Evolutionary conservation across 371 early-diverging fungal genomes (phyloP), one percentile per base, ranked within the genome.

Genomic region (Fennellomyces sp.): DNA sequence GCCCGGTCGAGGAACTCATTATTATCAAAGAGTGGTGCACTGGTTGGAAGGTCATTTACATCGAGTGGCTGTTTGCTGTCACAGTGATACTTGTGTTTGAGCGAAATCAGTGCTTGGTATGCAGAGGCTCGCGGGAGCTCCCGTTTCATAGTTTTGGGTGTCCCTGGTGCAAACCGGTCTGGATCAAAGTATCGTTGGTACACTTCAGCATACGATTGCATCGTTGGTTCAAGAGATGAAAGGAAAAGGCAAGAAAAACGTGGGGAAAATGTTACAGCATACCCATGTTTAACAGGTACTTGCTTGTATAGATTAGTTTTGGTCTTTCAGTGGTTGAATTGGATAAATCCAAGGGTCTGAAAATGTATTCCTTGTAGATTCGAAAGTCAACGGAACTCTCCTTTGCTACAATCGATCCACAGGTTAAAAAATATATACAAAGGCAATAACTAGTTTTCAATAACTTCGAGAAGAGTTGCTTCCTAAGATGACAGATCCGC

Each of bases 61-160:
- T 47, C 56, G 30, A 27, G 21, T 3, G 56, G 56, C 13, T 45
- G n/a, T 41, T 39, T 26, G 10, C 11, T 41, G n/a, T 56, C 56
- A 3, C 21, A 7, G 19, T 56, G 47, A 47, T 56, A 56, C 17
- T 47, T 56, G 5, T 31, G 15, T 17, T 56, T 56, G 2, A 56
- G 31, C 5, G 41, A 47, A 19, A 56, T n/a, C 17, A 56, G 29
- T 2, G 56, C 56, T 45, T 31, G 15, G 15, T 56, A 56, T 5
- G 56, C 56, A 29, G 45, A 35, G 12, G 56, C 56, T 3, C 45
- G 56, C 8, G 56, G 56, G 17, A 56, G 56, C 15, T 56, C 56
- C 12, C 28, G 19, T n/a, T 33, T 19, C 21, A n/a, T 21, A 12
- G 52, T 52, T 33, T 52, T 52, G n/a, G 52, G 52, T 3, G 52